Percentiles rank a stretch among this genome's conserved stretches.
phyloP scores from a whole-genome alignment of 1,139 yeast genomes.

The Debaryomyces udenii region DNA sequence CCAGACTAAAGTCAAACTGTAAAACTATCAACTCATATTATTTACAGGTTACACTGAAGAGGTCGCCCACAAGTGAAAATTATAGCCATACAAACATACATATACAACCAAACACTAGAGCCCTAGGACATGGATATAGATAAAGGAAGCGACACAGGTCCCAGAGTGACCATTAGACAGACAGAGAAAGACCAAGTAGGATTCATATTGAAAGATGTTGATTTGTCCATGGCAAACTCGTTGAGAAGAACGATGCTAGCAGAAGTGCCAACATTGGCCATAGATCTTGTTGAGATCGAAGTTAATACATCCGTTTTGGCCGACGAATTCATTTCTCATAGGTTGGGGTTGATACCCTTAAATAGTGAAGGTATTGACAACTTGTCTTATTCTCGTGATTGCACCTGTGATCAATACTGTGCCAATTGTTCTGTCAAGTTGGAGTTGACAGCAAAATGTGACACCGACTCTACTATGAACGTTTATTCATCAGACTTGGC shows the following conservation, averaged over 20 bases:
- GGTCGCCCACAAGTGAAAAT: conserved; percentile 8
- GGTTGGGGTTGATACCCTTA: conserved; percentile 89
- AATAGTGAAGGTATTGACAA: conserved; percentile 82
- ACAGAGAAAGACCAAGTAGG: conserved; percentile 87
- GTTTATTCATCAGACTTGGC: conserved; percentile 88
- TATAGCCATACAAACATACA: conserved; percentile 5
- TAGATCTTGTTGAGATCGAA: conserved; percentile 94
- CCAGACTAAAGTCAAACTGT: conserved; percentile 2
- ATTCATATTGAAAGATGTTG: conserved; percentile 85
- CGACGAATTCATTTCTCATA: conserved; percentile 92
- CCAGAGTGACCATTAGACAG: conserved; percentile 86
- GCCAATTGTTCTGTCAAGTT: conserved; percentile 90
- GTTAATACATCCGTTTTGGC: conserved; percentile 93
- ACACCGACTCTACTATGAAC: conserved; percentile 83
- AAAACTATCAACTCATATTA: not conserved
- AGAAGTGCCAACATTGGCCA: conserved; percentile 94
- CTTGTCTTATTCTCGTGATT: conserved; percentile 83
- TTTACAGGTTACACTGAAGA: conserved; percentile 7
- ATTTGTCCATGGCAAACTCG: conserved; percentile 90
- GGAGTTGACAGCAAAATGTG: conserved; percentile 84
- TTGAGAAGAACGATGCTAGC: conserved; percentile 89
- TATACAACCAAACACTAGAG: conserved; percentile 1
- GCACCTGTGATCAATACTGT: conserved; percentile 98
- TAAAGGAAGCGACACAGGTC: conserved; percentile 44
- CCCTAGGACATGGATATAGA: conserved; percentile 41